Conservation (phyloP, 2,329 filamentous ascomycete species). For the Cordyceps cateniannulata region DNA sequence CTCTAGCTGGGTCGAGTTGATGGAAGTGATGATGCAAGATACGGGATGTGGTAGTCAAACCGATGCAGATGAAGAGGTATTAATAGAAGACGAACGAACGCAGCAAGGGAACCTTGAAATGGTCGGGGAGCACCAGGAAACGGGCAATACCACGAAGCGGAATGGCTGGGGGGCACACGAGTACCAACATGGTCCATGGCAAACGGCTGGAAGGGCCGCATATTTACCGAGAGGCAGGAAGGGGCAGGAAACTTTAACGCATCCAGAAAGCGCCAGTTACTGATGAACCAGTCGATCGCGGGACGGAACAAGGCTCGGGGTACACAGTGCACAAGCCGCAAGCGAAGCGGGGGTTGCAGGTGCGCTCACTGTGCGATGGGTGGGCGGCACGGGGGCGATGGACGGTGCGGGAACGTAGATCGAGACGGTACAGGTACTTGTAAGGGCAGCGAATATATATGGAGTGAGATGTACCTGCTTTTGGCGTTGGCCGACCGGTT, state of each 20-base stretch:
- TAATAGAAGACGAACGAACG: neutral
- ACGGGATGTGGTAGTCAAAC: neutral
- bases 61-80: neutral
- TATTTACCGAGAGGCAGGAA: neutral
- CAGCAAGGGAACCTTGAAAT: constrained; percentile 1
- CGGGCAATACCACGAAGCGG: neutral
- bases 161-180: neutral
- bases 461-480: neutral
- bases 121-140: neutral
- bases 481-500: neutral
- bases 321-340: neutral
- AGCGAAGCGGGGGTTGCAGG: neutral
- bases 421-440: constrained; percentile 6
- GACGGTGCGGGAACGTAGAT: constrained; percentile 12
- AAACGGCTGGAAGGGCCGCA: neutral
- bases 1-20: neutral
- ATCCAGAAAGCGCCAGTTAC: neutral
- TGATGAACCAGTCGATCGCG: neutral
- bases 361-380: neutral
- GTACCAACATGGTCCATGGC: neutral
- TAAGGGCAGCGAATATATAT: neutral
- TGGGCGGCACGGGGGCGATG: neutral
- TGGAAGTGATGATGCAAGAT: neutral
- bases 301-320: neutral
- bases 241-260: neutral